Evolutionary conservation across 495 filamentous ascomycete species (phyloP).

Genomic region (Tuber indicum): DNA sequence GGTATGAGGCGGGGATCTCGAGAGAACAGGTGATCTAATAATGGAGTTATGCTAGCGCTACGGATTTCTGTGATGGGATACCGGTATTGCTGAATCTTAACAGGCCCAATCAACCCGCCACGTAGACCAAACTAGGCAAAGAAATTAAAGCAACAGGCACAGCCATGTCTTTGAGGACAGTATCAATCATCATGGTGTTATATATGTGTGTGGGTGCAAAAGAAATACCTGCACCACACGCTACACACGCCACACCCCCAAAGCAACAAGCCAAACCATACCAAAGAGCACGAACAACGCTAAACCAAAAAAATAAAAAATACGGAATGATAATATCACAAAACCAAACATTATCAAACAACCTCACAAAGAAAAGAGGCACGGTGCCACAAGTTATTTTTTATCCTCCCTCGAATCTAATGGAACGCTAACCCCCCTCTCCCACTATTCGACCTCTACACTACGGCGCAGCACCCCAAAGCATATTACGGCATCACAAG

Average conservation of each 20-base stretch:
- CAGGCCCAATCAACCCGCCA: no score
- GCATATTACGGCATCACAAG: neutral
- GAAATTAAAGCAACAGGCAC: no score
- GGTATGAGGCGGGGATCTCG: no score
- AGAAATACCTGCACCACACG: constrained; percentile 10
- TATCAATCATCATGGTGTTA: constrained; percentile 8
- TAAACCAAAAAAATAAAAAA: constrained; percentile 3
- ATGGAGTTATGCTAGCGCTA: no score
- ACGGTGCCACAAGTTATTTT: neutral
- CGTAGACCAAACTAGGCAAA: no score
- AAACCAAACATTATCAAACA: constrained; percentile 13
- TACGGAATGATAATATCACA: neutral
- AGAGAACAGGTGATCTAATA: no score
- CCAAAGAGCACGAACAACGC: neutral
- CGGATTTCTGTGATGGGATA: no score
- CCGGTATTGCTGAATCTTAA: no score
- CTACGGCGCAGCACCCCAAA: neutral
- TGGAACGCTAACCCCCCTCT: neutral
- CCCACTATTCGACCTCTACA: neutral
- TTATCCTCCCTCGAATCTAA: neutral
- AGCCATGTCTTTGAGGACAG: constrained; percentile 1
- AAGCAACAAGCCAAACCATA: neutral
- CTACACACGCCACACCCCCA: constrained; percentile 8
- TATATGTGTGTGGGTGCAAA: neutral
- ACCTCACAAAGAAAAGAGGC: neutral